Conservation (phyloP, 805 yeast species). For the Starmera caribaea region DNA sequence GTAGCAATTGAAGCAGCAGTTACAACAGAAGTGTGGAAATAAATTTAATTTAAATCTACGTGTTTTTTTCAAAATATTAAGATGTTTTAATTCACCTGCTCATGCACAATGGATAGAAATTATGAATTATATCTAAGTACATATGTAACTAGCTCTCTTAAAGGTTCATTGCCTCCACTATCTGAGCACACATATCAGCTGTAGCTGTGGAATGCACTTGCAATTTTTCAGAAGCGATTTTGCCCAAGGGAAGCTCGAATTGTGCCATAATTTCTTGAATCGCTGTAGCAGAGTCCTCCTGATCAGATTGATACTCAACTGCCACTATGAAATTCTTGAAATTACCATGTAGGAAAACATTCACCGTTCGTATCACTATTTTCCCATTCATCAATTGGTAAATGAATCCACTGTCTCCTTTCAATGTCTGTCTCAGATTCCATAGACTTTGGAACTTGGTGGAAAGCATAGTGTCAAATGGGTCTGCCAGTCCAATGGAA, state of each 20-base stretch:
- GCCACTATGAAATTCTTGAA: slow-evolving; percentile 65
- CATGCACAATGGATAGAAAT: no score
- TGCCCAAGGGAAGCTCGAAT: slow-evolving; percentile 32
- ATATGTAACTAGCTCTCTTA: no score
- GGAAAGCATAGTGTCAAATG: slow-evolving; percentile 44
- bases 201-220: slow-evolving; percentile 9
- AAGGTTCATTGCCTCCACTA: not conserved
- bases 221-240: slow-evolving; percentile 24
- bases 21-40: no score
- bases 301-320: slow-evolving; percentile 16
- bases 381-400: slow-evolving; percentile 38
- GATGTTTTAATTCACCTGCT: no score
- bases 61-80: no score
- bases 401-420: slow-evolving; percentile 67
- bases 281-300: slow-evolving; percentile 6
- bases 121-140: no score
- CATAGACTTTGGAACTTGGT: slow-evolving; percentile 61
- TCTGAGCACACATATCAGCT: slow-evolving; percentile 8
- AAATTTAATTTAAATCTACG: no score
- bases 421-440: slow-evolving; percentile 56
- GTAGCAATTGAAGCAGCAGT: no score
- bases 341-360: slow-evolving; percentile 63
- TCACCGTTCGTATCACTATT: slow-evolving; percentile 51
- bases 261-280: slow-evolving; percentile 22
- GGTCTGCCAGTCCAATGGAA: slow-evolving; percentile 44